Evolutionary conservation across 106 monocot genomes (phyloP), one percentile per base, ranked within the genome.

Genomic region (Dendrobium catenatum): DNA sequence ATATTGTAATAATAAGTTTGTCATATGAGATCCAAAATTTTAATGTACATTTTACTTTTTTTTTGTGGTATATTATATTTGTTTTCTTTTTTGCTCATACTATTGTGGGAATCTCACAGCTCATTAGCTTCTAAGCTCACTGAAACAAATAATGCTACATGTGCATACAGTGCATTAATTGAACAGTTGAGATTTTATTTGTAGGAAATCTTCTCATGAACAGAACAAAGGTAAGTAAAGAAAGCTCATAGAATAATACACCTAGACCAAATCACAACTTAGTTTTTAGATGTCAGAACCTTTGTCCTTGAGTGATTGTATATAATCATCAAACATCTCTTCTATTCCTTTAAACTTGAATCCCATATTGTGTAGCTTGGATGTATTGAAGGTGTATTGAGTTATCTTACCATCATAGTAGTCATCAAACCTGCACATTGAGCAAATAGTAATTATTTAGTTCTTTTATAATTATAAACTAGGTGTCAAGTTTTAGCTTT

Each of bases 281-380:
- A 42, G 73, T 16, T 68, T 73, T 41, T 75, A 46, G 44, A 46
- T 19, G 2, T 47, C 46, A 41, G 89, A 72, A 47, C 91, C 89
- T 59, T 88, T 88, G 24, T 84, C 83, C 72, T 89, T 88, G 59
- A 96, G 79, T 42, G 93, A 92, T 58, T 82, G 54, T 18, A 96
- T 86, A 84, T 81, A 88, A 31, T 94, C 94, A 68, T 94, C 94
- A 82, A 94, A 92, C 94, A 94, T 96, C 77, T 92, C 92, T 76
- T 83, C 90, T 17, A 94, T 81, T 6, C 89, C 89, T 79, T 83
- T 89, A 77, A 94, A 92, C 43, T 88, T 76, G 55, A 96, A 81
- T 5, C 92, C 92, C 83, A 96, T 19, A 29, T 82, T 80, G 41
- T 48, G 49, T n/a, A 88, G 31, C 79, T 92, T 94, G 2, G 87